phyloP scores from a whole-genome alignment of 1,139 yeast species.

The Candida tetrigidarum region DNA sequence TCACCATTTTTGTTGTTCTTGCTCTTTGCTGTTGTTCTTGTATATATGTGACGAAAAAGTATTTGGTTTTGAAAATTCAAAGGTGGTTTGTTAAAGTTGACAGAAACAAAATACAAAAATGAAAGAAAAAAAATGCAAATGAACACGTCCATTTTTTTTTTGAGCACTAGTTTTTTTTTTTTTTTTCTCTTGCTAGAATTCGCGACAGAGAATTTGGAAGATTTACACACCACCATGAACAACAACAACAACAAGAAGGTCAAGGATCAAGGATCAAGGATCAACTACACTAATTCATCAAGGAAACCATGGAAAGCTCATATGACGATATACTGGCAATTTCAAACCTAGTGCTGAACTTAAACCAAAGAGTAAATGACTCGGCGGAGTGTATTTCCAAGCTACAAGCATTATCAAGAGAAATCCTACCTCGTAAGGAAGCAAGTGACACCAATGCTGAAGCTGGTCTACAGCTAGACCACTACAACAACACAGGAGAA shows the following conservation, averaged over 20 bases:
- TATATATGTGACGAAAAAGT: no score
- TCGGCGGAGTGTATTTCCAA: slow-evolving; percentile 24
- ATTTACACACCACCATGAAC: slow-evolving; percentile 2
- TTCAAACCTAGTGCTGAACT: slow-evolving; percentile 24
- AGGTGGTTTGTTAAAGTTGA: slow-evolving; percentile 1
- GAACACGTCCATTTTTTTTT: slow-evolving; percentile 6
- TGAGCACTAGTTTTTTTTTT: no score
- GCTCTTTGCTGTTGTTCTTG: no score
- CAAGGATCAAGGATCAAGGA: no score
- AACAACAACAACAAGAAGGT: background rate
- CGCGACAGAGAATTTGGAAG: slow-evolving; percentile 2
- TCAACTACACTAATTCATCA: no score
- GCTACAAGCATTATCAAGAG: slow-evolving; percentile 26
- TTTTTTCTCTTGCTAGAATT: background rate
- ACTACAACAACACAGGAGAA: background rate
- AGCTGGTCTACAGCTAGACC: background rate
- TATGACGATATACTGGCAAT: slow-evolving; percentile 29
- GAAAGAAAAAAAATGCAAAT: slow-evolving; percentile 3
- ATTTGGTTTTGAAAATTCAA: background rate
- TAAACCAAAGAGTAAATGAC: slow-evolving; percentile 26
- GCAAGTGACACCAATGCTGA: background rate
- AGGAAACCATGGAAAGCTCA: slow-evolving; percentile 29
- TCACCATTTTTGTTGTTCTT: slow-evolving; percentile 68
- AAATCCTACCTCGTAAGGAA: slow-evolving; percentile 26
- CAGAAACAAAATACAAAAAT: slow-evolving; percentile 1